Evolutionary conservation across 192 early-diverging fungal species (phyloP), one percentile per base, ranked within the genome.

Genomic region (Rhizoclosmatium globosum): DNA sequence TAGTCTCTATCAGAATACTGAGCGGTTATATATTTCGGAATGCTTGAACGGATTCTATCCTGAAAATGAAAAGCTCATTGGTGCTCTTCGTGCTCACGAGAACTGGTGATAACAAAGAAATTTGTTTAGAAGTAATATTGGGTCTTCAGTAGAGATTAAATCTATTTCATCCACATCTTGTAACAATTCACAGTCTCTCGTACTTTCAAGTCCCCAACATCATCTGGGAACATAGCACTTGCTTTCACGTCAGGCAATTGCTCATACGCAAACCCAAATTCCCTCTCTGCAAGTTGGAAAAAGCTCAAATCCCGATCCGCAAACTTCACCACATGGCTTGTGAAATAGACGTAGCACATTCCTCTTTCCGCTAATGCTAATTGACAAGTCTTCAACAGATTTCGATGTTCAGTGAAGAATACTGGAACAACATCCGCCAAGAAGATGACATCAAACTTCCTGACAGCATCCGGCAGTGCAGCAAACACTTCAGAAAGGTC

Each of bases 171-270:
- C 75, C 75, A 77, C 59, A 95, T 67, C 43, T 88, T 90, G 84
- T 91, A 97, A 17, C 92, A 91, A 78, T 95, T 88, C 43, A 97
- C 94, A 15, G 95, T 97, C 19, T 89, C 85, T 39, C 96, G 85
- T 2, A 96, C 92, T 4, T 85, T 82, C 69, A 92, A 88, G 77
- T 93, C 91, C 3, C 96, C 96, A 19, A 86, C 85, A 83, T 97
- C 96, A 53, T 95, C 91, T 47, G 92, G 90, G 86, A 97, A 97
- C 96, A 97, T 97, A 2, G 90, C 89, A 2, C 84, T 87, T 81
- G 94, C 93, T 47, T 87, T 92, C 64, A 89, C 79, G 31, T 93
- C 87, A n/a, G 89, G 79, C 3, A 97, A 78, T 69, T 93, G 89
- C 47, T 93, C 92, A 2, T 84, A 91, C 67, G 86, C 81, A 60